Conservation (phyloP, 192 early-diverging fungal species). For the Oehlia diaphana region DNA sequence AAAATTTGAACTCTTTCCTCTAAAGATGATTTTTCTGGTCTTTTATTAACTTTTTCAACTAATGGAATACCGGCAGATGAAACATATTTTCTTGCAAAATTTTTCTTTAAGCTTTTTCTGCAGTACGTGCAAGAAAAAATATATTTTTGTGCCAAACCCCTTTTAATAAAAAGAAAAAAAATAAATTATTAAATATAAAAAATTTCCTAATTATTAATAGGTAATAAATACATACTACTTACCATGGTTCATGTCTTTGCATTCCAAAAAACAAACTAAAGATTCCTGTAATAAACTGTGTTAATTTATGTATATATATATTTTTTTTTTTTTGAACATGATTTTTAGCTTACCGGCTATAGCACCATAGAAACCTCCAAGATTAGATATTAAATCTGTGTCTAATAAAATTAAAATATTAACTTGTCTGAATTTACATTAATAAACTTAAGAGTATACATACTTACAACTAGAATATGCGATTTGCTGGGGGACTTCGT, state of each 20-base stretch:
- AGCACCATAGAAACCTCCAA: neutral
- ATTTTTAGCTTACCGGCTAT: neutral
- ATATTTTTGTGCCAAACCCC: constrained; percentile 5
- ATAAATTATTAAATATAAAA: neutral
- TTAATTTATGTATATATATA: neutral
- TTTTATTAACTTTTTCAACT: neutral
- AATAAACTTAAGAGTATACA: neutral
- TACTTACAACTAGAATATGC: too few species aligned
- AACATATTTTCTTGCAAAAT: neutral
- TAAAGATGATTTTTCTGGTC: neutral
- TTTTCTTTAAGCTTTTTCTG: neutral
- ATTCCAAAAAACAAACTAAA: neutral
- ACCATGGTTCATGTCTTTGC: neutral
- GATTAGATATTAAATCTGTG: neutral
- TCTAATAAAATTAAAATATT: neutral
- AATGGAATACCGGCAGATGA: constrained; percentile 2
- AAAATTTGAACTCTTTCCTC: constrained; percentile 1
- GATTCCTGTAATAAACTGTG: neutral
- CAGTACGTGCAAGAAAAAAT: neutral
- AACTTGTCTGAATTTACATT: too few species aligned
- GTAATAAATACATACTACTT: neutral
- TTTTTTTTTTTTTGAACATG: neutral
- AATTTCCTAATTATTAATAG: too few species aligned
- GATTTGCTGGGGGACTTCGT: too few species aligned
- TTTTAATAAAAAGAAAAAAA: neutral